phyloP scores from a whole-genome alignment of 371 early-diverging fungal genomes.

The Apophysomyces variabilis region DNA sequence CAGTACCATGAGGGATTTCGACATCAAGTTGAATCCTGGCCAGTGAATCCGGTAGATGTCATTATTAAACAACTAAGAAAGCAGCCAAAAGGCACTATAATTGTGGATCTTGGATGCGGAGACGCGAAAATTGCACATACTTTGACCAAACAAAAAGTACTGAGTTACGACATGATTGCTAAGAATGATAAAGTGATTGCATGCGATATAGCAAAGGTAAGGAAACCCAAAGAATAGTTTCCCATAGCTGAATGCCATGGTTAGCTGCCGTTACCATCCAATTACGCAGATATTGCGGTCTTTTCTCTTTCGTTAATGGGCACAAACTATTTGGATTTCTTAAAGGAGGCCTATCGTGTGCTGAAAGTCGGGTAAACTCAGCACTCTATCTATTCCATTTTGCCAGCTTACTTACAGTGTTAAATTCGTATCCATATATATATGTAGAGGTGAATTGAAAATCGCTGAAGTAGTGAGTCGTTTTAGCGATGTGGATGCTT shows the following conservation, averaged over 20 bases:
- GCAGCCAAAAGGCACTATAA: conserved; percentile 54
- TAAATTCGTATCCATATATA: too few relatives aligned
- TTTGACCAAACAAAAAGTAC: conserved; percentile 71
- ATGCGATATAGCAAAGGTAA: conserved; percentile 91
- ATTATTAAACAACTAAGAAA: conserved; percentile 75
- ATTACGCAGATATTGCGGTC: conserved; percentile 86
- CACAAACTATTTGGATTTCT: conserved; percentile 90
- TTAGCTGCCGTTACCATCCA: conserved; percentile 73
- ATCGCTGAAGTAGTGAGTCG: conserved; percentile 95
- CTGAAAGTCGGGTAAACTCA: conserved; percentile 74
- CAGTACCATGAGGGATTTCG: conserved; percentile 97
- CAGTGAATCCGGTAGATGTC: conserved; percentile 93
- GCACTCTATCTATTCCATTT: conserved; percentile 8
- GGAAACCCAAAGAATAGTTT: neutral
- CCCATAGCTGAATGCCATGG: neutral
- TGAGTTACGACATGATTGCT: conserved; percentile 95
- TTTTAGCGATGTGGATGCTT: conserved; percentile 80
- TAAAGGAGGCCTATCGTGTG: conserved; percentile 91
- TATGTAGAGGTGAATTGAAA: conserved; percentile 81
- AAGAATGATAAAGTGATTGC: conserved; percentile 86
- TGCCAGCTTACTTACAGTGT: conserved; percentile 1
- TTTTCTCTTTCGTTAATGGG: conserved; percentile 99
- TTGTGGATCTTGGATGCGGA: conserved; percentile 99
- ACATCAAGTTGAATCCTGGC: conserved; percentile 95
- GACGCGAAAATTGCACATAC: conserved; percentile 90